Evolutionary conservation across 371 early-diverging fungal species (phyloP), one percentile per base, ranked within the genome.

Genomic region (Apophysomyces elegans): DNA sequence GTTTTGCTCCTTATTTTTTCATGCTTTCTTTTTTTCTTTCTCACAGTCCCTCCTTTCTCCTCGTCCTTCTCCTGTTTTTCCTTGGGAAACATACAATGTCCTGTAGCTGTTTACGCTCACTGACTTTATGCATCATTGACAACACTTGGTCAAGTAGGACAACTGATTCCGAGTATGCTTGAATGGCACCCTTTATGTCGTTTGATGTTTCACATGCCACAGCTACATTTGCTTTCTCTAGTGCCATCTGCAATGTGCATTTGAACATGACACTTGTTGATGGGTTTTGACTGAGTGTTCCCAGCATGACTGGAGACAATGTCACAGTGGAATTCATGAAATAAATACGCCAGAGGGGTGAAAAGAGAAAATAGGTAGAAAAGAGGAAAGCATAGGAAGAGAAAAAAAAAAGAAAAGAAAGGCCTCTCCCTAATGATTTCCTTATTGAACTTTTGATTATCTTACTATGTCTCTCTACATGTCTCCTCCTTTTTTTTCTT

Each of bases 111-210:
- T 21, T 50, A 11, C 54, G 54, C 21, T 50, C 54, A 50, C 54
- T 50, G 54, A 50, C 54, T 50, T 50, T 21, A 50, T 50, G 54
- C 54, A 50, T 21, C 21, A 21, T 26, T 50, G 54, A 50, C 54
- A 50, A 50, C 54, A 50, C 54, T 50, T 50, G 54, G 21, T 21
- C 21, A 9, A 50, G 21, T 21, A 50, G 21, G 54, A 50, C 21
- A 50, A 50, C 54, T 5, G 54, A 50, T 50, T 50, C 54, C 54
- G 54, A 50, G 21, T 50, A 50, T 21, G 54, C 54, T 9, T 50
- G n/a, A 21, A 50, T 50, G 32, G 54, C 54, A 50, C 54, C 54
- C 54, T 9, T 21, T 9, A 50, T 26, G 21, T 50, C 21, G 8
- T 18, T 5, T 32, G 54, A 21, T 50, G 54, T 18, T 50, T 50